Conservation (phyloP, 1,284 basidiomycete genomes). For the Hypsizygus ulmarius region DNA sequence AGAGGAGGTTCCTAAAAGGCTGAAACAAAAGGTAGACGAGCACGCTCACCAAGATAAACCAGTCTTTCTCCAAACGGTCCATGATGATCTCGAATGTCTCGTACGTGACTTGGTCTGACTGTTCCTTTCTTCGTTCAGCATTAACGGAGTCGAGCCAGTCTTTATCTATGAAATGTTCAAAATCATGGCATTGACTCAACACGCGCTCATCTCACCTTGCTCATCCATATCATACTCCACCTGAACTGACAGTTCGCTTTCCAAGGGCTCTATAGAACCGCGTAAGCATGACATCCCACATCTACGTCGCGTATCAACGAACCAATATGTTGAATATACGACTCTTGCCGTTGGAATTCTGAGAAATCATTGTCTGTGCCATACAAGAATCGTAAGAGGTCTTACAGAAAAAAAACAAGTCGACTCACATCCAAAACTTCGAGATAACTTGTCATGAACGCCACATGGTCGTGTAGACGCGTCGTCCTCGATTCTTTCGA, state of each 20-base stretch:
- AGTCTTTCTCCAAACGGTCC: slow-evolving; percentile 98
- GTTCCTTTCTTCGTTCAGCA: slow-evolving; percentile 75
- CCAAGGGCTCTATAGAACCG: slow-evolving; percentile 76
- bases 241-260: slow-evolving; percentile 87
- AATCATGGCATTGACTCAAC: background rate
- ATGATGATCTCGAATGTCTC: slow-evolving; percentile 96
- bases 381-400: slow-evolving; percentile 11
- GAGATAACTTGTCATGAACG: slow-evolving; percentile 50
- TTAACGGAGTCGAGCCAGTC: slow-evolving; percentile 94
- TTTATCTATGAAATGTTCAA: slow-evolving; percentile 58
- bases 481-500: slow-evolving; percentile 58
- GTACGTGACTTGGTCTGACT: slow-evolving; percentile 72
- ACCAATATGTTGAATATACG: slow-evolving; percentile 92
- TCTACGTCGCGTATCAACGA: slow-evolving; percentile 20
- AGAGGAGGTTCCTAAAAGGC: slow-evolving; percentile 2
- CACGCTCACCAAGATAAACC: slow-evolving; percentile 84
- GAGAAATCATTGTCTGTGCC: slow-evolving; percentile 75
- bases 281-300: slow-evolving; percentile 4
- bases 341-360: slow-evolving; percentile 74
- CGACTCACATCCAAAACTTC: slow-evolving; percentile 59
- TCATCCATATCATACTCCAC: slow-evolving; percentile 99
- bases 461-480: slow-evolving; percentile 52
- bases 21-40: background rate
- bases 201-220: slow-evolving; percentile 65
- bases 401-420: background rate